Evolutionary conservation across 805 yeast genomes (phyloP).

Genomic region (Pichia cabralensis): DNA sequence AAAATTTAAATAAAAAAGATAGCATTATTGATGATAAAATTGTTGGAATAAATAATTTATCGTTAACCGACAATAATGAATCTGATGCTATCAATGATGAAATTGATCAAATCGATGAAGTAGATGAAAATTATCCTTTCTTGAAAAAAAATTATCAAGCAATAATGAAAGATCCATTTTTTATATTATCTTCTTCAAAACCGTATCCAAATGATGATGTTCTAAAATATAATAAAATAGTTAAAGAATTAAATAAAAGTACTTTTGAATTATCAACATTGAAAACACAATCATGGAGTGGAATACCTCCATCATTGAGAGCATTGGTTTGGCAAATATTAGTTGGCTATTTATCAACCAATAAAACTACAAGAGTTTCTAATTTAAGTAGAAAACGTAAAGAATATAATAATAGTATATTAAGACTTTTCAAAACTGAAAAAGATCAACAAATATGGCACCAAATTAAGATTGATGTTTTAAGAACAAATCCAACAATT

Average conservation of each 20-base stretch:
- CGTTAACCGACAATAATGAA: not conserved
- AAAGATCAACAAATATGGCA: slow-evolving; percentile 82
- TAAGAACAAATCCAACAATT: slow-evolving; percentile 84
- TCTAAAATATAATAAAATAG: slow-evolving; percentile 58
- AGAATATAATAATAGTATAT: slow-evolving; percentile 72
- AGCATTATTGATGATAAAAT: not conserved
- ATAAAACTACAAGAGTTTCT: slow-evolving; percentile 59
- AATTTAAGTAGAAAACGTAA: slow-evolving; percentile 71
- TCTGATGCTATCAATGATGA: not conserved
- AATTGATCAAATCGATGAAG: slow-evolving; percentile 29
- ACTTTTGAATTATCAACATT: slow-evolving; percentile 62
- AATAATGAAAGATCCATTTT: slow-evolving; percentile 34
- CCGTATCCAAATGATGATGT: slow-evolving; percentile 32
- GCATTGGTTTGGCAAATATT: slow-evolving; percentile 84
- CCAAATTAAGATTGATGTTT: slow-evolving; percentile 90
- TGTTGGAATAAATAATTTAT: slow-evolving; percentile 1
- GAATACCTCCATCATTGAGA: slow-evolving; percentile 73
- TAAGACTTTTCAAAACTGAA: slow-evolving; percentile 46
- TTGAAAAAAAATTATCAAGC: slow-evolving; percentile 25
- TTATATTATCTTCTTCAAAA: slow-evolving; percentile 22
- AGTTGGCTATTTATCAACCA: slow-evolving; percentile 85
- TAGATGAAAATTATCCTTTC: slow-evolving; percentile 16
- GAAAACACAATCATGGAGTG: slow-evolving; percentile 85
- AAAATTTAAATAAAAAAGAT: not conserved
- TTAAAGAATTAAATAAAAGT: slow-evolving; percentile 41